phyloP scores from a whole-genome alignment of 2,329 filamentous ascomycete species.

The Ceratocystis lukuohia region DNA sequence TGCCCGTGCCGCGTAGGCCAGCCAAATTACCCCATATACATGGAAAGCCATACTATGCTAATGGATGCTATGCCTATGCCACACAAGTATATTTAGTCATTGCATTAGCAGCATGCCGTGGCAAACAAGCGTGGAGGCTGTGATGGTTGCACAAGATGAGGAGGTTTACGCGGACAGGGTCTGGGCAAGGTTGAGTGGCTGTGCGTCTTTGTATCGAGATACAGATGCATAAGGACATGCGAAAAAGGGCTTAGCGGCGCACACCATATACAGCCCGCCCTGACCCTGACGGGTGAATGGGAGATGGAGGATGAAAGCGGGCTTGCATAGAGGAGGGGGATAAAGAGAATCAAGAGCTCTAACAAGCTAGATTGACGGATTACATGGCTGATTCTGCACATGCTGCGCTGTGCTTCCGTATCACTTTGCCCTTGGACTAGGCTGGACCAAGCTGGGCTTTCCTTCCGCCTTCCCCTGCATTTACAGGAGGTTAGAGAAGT shows the following conservation, averaged over 20 bases:
- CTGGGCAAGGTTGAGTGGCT: background rate
- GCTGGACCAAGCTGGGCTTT: background rate
- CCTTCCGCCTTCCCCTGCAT: background rate
- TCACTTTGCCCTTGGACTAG: background rate
- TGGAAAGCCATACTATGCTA: background rate
- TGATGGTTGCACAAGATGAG: constrained; percentile 2
- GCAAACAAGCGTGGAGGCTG: background rate
- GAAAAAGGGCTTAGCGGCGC: background rate
- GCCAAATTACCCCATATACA: background rate
- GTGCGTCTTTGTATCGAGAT: background rate
- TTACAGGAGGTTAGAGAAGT: background rate
- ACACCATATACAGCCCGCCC: too few species aligned
- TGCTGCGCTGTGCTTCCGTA: background rate
- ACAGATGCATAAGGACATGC: background rate
- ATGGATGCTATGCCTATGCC: background rate
- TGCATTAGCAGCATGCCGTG: too few species aligned
- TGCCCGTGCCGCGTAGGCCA: background rate
- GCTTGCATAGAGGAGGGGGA: background rate
- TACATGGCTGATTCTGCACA: background rate
- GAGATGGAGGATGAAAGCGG: background rate
- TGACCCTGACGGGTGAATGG: too few species aligned
- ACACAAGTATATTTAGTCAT: background rate
- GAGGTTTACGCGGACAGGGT: background rate
- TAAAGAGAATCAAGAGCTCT: background rate
- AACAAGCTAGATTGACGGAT: background rate